Evolutionary conservation across 192 early-diverging fungal genomes (phyloP), one percentile per base, ranked within the genome.

Genomic region (Backusella parvicylindrica): DNA sequence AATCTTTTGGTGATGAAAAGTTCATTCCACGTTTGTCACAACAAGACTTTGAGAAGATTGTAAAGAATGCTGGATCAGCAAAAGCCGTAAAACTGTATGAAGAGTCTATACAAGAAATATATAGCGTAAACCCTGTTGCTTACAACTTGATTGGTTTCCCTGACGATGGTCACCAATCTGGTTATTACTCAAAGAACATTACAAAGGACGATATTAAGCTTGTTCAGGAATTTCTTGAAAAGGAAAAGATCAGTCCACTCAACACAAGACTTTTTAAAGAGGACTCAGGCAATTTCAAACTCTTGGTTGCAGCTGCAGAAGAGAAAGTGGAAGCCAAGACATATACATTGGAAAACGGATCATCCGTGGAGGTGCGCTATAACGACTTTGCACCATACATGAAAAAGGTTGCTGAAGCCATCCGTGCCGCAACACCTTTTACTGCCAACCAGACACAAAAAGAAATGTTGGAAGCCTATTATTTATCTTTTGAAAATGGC

Each of bases 1-100:
- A 87, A 64, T 80, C 79, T 6, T 90, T 90, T 76, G 89, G 89
- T 26, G 88, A 90, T 79, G 86, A 83, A 43, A 90, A 90, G 79
- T 87, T 90, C 71, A 77, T 90, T 36, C 89, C 89, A 31, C 80
- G 88, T 2, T 40, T 86, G 4, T 38, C 77, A 5, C 74, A 43
- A 1, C 68, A 68, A 32, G 81, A 86, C 11, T 89, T 90, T 47
- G 78, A 75, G 23, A 63, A 33, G 35, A 81, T 90, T 41, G 82
- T 90, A 3, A 71, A 71, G 11, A 87, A 80, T 6, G 66, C 75
- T 16, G 81, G 74, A 18, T 60, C 53, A 13, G 38, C 68, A 6
- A 53, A 74, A 11, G 86, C 83, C 16, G 18, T 75, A 12, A 30
- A 60, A n/a, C 64, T 81, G 2, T 90, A 76, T 43, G 33, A 70